Base-by-base conservation (phyloP, 225 moss, liverwort and hornwort species). In the Anthoceros angustus region DNA sequence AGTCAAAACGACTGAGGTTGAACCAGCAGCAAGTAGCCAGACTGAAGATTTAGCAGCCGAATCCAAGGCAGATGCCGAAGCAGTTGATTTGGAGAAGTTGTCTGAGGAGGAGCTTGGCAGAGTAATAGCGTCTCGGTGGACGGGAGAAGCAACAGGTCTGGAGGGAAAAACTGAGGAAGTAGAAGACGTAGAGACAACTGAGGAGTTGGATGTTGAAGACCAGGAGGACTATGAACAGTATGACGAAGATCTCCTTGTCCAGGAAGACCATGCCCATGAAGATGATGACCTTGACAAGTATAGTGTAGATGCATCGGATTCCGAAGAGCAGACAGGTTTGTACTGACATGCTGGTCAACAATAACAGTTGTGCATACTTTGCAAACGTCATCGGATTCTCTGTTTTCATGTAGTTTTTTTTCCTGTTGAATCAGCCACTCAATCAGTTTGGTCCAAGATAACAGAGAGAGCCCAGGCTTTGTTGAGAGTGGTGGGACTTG, bases 121-220 rank as follows among this genome's bases (percentile, higher is more conserved):
- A 72, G 80, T 91, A 39, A 72, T 91, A 73, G 94, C 90, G 64
- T 81, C 94, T 71, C 86, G 88, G 46, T 91, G 94, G 90, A 91
- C 94, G 67, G 90, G 90, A 75, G 87, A 86, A 78, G 90, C 90
- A 76, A 79, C 84, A 63, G 85, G 79, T 72, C 78, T 81, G 69
- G 80, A 84, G 72, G 67, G 71, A 75, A 77, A 64, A 62, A 70
- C 23, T 1, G 7, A 55, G 55, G 39, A 65, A 62, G 74, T 65
- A 60, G 74, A 73, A 12, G 72, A 76, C 72, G 80, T 76, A 43
- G 74, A 68, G 66, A 81, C 73, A 46, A 64, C 65, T 49, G 76
- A 73, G 62, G 25, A 70, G 46, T 79, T 73, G 45, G 68, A 77
- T 73, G 82, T 71, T 43, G 79, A 77, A 9, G 65, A 71, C 65